Conservation (phyloP, 257 asterid species). For the Solanum habrochaites region DNA sequence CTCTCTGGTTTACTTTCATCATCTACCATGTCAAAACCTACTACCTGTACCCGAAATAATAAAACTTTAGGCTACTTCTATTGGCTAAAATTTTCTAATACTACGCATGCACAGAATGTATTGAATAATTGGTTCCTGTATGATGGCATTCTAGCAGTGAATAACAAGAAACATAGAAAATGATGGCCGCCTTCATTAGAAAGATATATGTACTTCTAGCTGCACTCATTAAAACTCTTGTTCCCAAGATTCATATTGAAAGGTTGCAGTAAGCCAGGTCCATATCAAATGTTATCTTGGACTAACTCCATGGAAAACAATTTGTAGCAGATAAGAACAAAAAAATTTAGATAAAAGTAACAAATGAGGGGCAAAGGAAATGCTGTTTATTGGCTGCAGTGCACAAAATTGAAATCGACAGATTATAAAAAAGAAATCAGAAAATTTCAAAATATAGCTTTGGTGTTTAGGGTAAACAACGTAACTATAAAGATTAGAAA, state of each 20-base stretch:
- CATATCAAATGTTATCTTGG: neutral
- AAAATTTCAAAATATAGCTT: neutral
- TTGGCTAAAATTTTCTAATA: neutral
- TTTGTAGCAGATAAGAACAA: neutral
- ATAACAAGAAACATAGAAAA: neutral
- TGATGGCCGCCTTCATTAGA: neutral
- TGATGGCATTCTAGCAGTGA: neutral
- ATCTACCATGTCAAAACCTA: constrained; percentile 91
- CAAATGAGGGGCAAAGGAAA: neutral
- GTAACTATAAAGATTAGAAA: neutral
- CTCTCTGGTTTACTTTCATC: constrained; percentile 99
- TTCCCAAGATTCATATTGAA: neutral
- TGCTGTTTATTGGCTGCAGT: neutral
- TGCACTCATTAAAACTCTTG: neutral
- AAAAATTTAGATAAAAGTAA: neutral
- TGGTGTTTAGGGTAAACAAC: neutral
- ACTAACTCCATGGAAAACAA: neutral
- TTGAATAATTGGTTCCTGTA: neutral
- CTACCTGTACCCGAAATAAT: constrained; percentile 47
- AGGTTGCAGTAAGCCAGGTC: neutral
- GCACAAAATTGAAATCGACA: neutral
- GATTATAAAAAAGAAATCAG: constrained; percentile 4
- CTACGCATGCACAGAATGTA: neutral
- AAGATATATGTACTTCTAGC: neutral
- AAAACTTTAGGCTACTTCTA: neutral